Evolutionary conservation across 805 yeast species (phyloP).

Genomic region (Wickerhamiella galacta): DNA sequence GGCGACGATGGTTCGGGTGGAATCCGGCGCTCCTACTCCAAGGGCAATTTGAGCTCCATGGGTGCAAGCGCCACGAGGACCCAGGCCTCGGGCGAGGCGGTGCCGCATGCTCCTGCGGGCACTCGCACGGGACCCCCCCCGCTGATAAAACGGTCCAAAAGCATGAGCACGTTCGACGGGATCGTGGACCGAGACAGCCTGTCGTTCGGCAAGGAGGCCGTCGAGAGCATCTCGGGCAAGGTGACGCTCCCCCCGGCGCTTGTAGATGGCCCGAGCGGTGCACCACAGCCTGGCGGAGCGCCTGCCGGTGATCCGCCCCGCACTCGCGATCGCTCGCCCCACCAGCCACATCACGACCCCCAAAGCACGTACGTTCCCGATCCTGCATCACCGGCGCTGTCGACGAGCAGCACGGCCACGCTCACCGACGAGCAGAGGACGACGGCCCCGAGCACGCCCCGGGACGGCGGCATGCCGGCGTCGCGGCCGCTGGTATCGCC

Average conservation of each 20-base stretch:
- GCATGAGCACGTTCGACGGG: slow-evolving; percentile 9
- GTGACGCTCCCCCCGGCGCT: background rate
- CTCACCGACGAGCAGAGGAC: no score
- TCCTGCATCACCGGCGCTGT: no score
- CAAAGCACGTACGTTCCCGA: no score
- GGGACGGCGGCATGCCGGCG: no score
- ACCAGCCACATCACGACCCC: no score
- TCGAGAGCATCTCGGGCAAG: slow-evolving; percentile 6
- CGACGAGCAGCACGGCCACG: no score
- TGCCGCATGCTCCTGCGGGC: background rate
- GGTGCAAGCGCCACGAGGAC: background rate
- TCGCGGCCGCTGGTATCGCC: no score
- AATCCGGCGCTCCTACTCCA: background rate
- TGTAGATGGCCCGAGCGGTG: background rate
- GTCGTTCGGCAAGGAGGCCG: slow-evolving; percentile 7
- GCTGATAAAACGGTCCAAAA: slow-evolving; percentile 7
- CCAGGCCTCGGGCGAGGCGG: background rate
- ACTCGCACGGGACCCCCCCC: background rate
- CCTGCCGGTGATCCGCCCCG: no score
- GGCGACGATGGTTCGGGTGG: no score
- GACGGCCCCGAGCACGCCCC: no score
- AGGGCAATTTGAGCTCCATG: background rate
- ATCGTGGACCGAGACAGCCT: slow-evolving; percentile 1
- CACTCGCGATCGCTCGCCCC: no score
- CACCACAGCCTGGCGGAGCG: background rate